phyloP scores from a whole-genome alignment of 2,329 filamentous ascomycete genomes.

The Fusarium concolor region DNA sequence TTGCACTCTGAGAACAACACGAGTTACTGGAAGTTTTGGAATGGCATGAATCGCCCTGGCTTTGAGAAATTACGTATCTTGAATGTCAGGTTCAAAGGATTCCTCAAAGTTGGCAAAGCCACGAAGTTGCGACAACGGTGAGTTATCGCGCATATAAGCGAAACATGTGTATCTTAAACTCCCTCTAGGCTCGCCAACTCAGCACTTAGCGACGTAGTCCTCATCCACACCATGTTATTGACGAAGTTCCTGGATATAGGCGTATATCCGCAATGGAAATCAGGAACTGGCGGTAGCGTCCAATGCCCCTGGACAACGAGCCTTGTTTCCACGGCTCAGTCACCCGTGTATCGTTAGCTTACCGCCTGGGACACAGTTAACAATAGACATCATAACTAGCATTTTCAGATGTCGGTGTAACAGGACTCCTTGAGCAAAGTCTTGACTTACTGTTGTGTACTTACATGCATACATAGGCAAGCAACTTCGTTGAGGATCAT shows the following conservation, averaged over 20 bases:
- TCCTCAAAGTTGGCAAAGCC: not conserved
- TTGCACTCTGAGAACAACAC: not conserved
- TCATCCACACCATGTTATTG: not conserved
- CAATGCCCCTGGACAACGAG: not conserved
- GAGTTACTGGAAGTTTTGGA: not conserved
- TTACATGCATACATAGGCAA: not conserved
- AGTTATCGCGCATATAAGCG: not conserved
- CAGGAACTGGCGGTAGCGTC: not conserved
- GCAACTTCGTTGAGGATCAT: not conserved
- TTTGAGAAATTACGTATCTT: not conserved
- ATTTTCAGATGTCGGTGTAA: not conserved
- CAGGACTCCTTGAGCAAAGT: not conserved
- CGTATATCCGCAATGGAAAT: not conserved
- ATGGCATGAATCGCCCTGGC: not conserved
- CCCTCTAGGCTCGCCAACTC: not conserved
- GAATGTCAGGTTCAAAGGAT: not conserved
- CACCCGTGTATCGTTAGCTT: not conserved
- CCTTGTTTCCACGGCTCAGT: not conserved
- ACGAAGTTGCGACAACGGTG: not conserved
- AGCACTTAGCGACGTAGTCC: too few relatives aligned
- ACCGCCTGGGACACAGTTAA: not conserved
- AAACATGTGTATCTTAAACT: slow-evolving; percentile 1
- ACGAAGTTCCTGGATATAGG: not conserved
- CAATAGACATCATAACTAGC: not conserved
- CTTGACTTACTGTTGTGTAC: not conserved